phyloP scores from a whole-genome alignment of 768 basidiomycete species.

The Phallus indusiatus region DNA sequence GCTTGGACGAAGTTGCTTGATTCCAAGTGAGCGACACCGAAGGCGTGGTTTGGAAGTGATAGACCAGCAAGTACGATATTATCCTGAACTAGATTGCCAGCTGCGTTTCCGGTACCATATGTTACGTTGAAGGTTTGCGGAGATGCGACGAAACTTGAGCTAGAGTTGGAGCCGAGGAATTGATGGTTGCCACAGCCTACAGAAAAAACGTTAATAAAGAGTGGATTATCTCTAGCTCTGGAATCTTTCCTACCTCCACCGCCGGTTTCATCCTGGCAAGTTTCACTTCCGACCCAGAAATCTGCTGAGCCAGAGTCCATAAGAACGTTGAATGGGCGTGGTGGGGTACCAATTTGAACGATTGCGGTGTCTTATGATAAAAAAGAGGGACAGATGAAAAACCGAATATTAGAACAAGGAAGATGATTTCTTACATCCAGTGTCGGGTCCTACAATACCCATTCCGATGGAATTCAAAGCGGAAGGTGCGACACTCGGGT shows the following conservation, averaged over 20 bases:
- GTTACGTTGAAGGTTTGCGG: constrained; percentile 45
- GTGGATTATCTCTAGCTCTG: background rate
- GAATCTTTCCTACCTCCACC: constrained; percentile 18
- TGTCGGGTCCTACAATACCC: constrained; percentile 54
- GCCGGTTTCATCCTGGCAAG: constrained; percentile 25
- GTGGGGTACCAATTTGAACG: constrained; percentile 59
- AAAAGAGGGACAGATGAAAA: too few relatives aligned
- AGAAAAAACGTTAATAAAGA: background rate
- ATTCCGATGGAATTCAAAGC: constrained; percentile 51
- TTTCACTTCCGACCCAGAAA: constrained; percentile 53
- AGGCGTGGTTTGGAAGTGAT: constrained; percentile 44
- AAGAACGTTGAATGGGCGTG: constrained; percentile 43
- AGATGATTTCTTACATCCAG: constrained; percentile 29
- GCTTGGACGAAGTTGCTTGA: constrained; percentile 45
- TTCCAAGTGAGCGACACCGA: constrained; percentile 58
- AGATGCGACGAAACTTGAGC: constrained; percentile 51
- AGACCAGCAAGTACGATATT: constrained; percentile 57
- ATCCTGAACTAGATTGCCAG: constrained; percentile 55
- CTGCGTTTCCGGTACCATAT: constrained; percentile 64
- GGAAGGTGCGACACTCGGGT: constrained; percentile 29
- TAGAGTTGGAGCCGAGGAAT: constrained; percentile 53
- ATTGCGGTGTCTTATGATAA: constrained; percentile 24
- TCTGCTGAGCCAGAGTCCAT: constrained; percentile 70
- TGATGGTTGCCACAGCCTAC: constrained; percentile 43
- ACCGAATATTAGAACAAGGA: background rate